Conservation (phyloP, 164 flowering plant genomes). For the Berberis vulgaris region DNA sequence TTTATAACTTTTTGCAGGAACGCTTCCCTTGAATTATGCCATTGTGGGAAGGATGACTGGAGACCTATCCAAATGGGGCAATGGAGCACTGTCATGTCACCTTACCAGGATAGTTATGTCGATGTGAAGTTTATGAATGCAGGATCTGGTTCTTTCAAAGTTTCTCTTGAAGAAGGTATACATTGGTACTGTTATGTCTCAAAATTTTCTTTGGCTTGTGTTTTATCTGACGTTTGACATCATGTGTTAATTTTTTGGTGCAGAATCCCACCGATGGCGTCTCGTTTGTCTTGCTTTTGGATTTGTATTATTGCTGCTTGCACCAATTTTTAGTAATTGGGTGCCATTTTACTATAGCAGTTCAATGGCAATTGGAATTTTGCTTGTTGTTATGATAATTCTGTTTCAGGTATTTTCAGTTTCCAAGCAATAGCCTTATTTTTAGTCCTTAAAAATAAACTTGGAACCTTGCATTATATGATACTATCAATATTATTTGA, state of each 20-base stretch:
- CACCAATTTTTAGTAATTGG: constrained; percentile 83
- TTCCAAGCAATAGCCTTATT: neutral
- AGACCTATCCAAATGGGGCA: constrained; percentile 42
- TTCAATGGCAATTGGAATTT: constrained; percentile 81
- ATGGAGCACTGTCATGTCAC: constrained; percentile 63
- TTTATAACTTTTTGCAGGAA: constrained; percentile 42
- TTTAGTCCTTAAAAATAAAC: too few relatives aligned
- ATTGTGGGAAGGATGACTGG: constrained; percentile 79
- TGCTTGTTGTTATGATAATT: constrained; percentile 61
- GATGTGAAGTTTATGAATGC: constrained; percentile 69
- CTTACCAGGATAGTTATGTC: constrained; percentile 62
- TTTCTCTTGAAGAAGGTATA: constrained; percentile 23
- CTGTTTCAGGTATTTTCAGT: constrained; percentile 67
- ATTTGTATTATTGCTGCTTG: constrained; percentile 46
- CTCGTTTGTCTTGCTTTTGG: constrained; percentile 63
- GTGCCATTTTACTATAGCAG: constrained; percentile 92
- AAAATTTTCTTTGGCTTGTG: neutral
- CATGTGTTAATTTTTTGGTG: constrained; percentile 11
- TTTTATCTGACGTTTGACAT: constrained; percentile 1
- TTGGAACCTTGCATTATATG: too few relatives aligned
- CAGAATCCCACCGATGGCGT: constrained; percentile 86
- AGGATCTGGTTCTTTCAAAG: constrained; percentile 43
- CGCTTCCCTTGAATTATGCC: constrained; percentile 64
- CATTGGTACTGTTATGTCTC: too few relatives aligned
- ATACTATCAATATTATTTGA: too few relatives aligned